Percentiles rank a stretch among this genome's conserved stretches.
Conservation (phyloP, 2,329 filamentous ascomycete genomes). For the Fusarium circinatum region DNA sequence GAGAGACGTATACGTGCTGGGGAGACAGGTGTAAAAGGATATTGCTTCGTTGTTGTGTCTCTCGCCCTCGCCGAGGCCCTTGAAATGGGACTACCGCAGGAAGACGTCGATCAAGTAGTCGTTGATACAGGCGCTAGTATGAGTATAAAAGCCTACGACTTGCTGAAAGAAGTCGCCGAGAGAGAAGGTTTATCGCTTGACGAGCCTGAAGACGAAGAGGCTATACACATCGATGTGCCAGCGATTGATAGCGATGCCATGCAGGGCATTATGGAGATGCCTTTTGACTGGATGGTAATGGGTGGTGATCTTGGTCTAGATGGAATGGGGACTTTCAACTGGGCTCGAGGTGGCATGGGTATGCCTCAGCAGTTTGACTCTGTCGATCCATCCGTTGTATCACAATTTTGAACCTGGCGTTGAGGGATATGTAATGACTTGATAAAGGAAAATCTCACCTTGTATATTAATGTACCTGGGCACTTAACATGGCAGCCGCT, state of each 20-base stretch:
- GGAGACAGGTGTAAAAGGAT: constrained; percentile 57
- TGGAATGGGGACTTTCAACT: constrained; percentile 32
- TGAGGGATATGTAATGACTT: not conserved
- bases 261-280: constrained; percentile 41
- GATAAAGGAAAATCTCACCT: constrained; percentile 11
- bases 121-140: constrained; percentile 37
- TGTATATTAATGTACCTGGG: not conserved
- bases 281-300: constrained; percentile 41
- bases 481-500: not conserved
- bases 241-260: constrained; percentile 22
- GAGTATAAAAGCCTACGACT: constrained; percentile 43
- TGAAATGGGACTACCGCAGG: constrained; percentile 41
- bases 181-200: constrained; percentile 30
- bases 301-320: constrained; percentile 38
- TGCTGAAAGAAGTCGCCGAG: constrained; percentile 50
- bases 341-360: constrained; percentile 13
- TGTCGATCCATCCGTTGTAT: constrained; percentile 30
- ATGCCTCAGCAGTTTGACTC: constrained; percentile 27
- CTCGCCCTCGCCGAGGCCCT: constrained; percentile 51
- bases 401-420: constrained; percentile 13
- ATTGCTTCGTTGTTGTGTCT: constrained; percentile 49
- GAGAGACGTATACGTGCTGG: constrained; percentile 52
- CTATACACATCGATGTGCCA: not conserved
- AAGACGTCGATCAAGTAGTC: constrained; percentile 48
- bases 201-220: constrained; percentile 17